Base-by-base conservation (phyloP, 1,284 basidiomycete species). In the Cutaneotrichosporon spelunceum region DNA sequence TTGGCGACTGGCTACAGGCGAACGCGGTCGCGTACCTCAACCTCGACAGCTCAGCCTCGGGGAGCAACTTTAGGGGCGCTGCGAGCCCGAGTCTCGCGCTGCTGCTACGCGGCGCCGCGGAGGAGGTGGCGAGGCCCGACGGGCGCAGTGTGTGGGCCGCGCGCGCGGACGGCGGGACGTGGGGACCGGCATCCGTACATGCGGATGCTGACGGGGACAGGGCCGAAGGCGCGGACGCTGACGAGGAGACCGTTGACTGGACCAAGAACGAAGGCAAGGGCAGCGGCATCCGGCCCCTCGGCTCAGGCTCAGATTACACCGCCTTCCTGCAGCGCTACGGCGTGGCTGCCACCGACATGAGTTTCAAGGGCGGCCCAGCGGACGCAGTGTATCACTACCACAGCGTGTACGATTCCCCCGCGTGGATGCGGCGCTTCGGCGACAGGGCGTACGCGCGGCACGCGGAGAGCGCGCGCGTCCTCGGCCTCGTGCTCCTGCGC, bases 21-120 rank as follows among this genome's bases (percentile, higher is more conserved):
- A 84, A 93, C 65, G 77, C 88, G 44, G 91, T 91, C n/a, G 84
- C 89, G 7, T 97, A 97, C 75, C 79, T 95, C 65, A 97, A 97
- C 74, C 82, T 74, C 81, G 89, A 90, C 71, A 82, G 83, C 4
- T 87, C 90, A 0, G 86, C 87, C 1, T 65, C 83, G 19, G 94
- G 93, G 16, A 86, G 87, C 11, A 80, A 79, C 26, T 90, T 87
- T 76, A 60, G 66, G 13, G 81, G 82, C 8, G 54, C 66, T 1
- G 78, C 77, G 11, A 75, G 72, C 5, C 78, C 29, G 21, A 92
- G 90, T 0, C 84, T 98, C 2, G 87, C 89, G 0, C 84, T 88
- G 66, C 80, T 95, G 23, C 82, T 96, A 56, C 83, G 83, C 53
- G 72, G 83, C 49, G 85, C 84, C 1, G 91, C 91, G 0, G 78